phyloP scores from a whole-genome alignment of 352 stramenopile genomes.

The Pythium sp. region DNA sequence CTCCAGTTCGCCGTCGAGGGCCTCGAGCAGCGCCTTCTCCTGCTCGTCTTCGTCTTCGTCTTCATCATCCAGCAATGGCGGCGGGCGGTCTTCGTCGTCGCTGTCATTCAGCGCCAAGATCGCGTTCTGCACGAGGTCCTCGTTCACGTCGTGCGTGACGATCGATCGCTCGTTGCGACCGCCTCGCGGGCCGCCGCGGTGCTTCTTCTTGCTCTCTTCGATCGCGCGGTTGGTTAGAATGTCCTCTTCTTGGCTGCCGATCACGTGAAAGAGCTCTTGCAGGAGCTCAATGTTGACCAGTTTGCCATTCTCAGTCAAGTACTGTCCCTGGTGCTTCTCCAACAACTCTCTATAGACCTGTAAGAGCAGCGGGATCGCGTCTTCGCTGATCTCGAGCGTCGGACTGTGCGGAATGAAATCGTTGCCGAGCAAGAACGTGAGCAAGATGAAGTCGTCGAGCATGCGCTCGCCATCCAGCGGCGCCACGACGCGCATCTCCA shows the following conservation, averaged over 20 bases:
- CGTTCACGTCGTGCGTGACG: slow-evolving; percentile 44
- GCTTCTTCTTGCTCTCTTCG: slow-evolving; percentile 49
- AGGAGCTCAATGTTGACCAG: slow-evolving; percentile 90
- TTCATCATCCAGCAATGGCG: slow-evolving; percentile 35
- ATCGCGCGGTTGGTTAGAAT: slow-evolving; percentile 84
- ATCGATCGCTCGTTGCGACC: slow-evolving; percentile 21
- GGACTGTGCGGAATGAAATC: slow-evolving; percentile 99
- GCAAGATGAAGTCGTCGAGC: slow-evolving; percentile 99
- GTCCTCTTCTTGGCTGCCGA: slow-evolving; percentile 93
- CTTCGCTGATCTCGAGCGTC: slow-evolving; percentile 97
- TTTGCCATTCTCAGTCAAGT: slow-evolving; percentile 90
- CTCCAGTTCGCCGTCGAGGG: slow-evolving; percentile 54
- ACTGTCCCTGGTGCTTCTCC: slow-evolving; percentile 84
- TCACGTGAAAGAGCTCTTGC: slow-evolving; percentile 90
- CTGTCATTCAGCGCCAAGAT: slow-evolving; percentile 36
- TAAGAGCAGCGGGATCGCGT: slow-evolving; percentile 94
- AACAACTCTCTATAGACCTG: slow-evolving; percentile 90
- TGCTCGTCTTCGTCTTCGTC: slow-evolving; percentile 41
- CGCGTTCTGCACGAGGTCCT: slow-evolving; percentile 43
- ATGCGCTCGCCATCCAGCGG: slow-evolving; percentile 89
- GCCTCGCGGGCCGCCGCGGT: slow-evolving; percentile 17
- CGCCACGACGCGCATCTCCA: slow-evolving; percentile 90
- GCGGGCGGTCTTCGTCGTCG: slow-evolving; percentile 20
- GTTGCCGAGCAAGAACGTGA: slow-evolving; percentile 99
- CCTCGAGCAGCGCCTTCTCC: slow-evolving; percentile 54